These are phyloP conservation scores for Anisodus acutangulus DNA, from an alignment of 257 asterid species.

Conservation along the genomic window DNA sequence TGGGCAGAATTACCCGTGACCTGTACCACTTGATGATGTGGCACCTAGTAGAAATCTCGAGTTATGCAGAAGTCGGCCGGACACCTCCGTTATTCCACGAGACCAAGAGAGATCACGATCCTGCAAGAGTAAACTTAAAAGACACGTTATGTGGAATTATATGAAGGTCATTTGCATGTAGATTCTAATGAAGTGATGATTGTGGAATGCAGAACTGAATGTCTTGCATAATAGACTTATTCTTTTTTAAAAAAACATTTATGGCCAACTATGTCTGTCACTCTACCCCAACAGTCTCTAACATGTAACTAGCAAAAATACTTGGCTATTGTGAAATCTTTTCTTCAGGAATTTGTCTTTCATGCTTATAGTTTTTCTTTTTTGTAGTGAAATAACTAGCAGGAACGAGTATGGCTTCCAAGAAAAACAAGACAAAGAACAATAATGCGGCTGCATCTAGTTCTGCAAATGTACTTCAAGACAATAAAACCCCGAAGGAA, in stretches of 20 bases:
- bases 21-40: constrained; percentile 20
- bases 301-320: constrained; percentile 1
- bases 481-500: constrained; percentile 22
- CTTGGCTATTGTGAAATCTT: neutral
- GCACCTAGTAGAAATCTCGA: neutral
- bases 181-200: constrained; percentile 13
- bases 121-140: neutral
- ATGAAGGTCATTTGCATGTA: constrained; percentile 9
- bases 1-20: neutral
- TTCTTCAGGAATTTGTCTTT: neutral
- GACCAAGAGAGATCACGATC: neutral
- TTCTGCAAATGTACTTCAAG: neutral
- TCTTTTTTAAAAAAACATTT: neutral
- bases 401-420: constrained; percentile 46
- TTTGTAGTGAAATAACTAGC: constrained; percentile 25
- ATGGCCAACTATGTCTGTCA: neutral
- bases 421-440: constrained; percentile 36
- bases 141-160: constrained; percentile 14
- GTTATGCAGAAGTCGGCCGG: neutral
- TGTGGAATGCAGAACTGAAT: constrained; percentile 5
- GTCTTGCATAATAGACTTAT: neutral
- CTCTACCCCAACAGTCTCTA: neutral
- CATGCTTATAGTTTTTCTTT: constrained; percentile 3
- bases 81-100: neutral
- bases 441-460: constrained; percentile 34